phyloP scores from a whole-genome alignment of 371 early-diverging fungal genomes.

The Sanchytrium tribonematis region DNA sequence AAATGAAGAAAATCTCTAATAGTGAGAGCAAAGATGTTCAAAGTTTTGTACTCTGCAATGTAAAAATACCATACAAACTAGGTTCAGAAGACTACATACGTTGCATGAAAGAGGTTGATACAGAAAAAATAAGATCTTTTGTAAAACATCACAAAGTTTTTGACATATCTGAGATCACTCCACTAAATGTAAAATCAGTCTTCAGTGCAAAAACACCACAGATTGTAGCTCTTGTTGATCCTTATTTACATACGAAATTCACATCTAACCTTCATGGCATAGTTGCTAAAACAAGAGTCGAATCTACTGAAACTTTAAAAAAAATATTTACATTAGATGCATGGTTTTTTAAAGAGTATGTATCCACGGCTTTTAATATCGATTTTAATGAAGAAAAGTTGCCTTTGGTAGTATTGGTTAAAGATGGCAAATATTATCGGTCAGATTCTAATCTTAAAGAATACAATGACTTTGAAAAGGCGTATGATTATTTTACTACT shows the following conservation, averaged over 20 bases:
- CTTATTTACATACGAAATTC: background rate
- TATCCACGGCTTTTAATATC: background rate
- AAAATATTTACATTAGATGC: background rate
- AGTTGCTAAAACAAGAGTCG: background rate
- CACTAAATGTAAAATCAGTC: background rate
- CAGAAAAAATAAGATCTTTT: background rate
- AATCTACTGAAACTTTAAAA: background rate
- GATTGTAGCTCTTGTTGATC: background rate
- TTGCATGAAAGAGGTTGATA: background rate
- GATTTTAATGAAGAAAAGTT: background rate
- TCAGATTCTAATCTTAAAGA: background rate
- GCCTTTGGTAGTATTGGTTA: background rate
- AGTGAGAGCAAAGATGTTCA: background rate
- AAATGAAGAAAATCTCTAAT: no score
- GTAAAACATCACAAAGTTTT: background rate
- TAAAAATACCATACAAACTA: background rate
- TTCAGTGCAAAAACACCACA: background rate
- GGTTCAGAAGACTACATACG: background rate
- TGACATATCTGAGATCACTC: background rate
- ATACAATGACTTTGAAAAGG: background rate
- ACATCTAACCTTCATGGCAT: background rate
- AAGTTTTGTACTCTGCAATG: background rate
- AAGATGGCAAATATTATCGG: background rate
- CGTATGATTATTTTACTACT: background rate
- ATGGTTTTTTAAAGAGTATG: background rate